A percentile compares a stretch with the other conserved stretches of the same genome.
Evolutionary conservation across 345 rosid species (phyloP).

Genomic region (Iberis pinnata): DNA sequence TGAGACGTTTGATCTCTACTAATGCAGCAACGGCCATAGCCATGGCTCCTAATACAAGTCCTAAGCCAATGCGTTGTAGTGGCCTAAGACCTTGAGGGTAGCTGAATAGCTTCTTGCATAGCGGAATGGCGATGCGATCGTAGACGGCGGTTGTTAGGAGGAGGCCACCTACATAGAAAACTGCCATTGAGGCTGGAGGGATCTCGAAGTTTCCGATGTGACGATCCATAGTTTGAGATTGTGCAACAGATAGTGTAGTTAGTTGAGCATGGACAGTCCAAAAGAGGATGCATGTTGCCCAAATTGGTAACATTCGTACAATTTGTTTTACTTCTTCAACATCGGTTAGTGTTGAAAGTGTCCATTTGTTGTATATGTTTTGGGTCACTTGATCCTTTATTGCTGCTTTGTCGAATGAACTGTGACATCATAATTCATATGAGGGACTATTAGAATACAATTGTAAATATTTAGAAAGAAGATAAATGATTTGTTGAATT

Average conservation of each 20-base stretch:
- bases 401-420: constrained; percentile 84
- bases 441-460: constrained; percentile 3
- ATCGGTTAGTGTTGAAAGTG: constrained; percentile 71
- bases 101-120: constrained; percentile 41
- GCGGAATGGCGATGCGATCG: constrained; percentile 53
- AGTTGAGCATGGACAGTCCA: constrained; percentile 95
- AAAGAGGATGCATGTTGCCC: constrained; percentile 84
- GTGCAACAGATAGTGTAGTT: constrained; percentile 90
- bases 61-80: constrained; percentile 72
- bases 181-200: constrained; percentile 69
- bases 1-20: constrained; percentile 57
- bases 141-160: constrained; percentile 77
- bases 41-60: constrained; percentile 45
- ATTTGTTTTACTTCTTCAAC: constrained; percentile 92
- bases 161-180: constrained; percentile 77
- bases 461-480: neutral
- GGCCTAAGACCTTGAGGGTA: constrained; percentile 80
- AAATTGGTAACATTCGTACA: constrained; percentile 80
- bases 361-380: constrained; percentile 53
- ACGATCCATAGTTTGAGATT: constrained; percentile 87
- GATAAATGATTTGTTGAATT: neutral
- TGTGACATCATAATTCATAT: constrained; percentile 24
- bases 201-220: constrained; percentile 74
- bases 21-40: constrained; percentile 76
- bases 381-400: constrained; percentile 36